Evolutionary conservation across 352 stramenopile species (phyloP), one percentile per base, ranked within the genome.

Genomic region (Phytophthora meadii): DNA sequence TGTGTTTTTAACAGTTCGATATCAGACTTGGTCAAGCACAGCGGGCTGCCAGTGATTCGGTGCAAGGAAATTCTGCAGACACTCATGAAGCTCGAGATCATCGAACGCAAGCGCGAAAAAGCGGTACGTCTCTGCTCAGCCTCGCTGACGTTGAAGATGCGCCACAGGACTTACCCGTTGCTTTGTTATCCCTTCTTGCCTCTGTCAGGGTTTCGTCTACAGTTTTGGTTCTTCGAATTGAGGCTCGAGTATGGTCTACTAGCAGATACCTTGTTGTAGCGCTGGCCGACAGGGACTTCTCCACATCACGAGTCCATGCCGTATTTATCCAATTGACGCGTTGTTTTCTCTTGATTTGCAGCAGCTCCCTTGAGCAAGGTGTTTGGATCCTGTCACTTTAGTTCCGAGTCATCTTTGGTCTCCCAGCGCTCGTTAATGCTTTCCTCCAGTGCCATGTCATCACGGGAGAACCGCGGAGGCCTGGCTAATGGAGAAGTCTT

Each of bases 21-120:
- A 56, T 80, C 85, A 8, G 87, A 95, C 46, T 63, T 95, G 7
- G 87, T 94, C 55, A 91, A 90, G 52, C 82, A 93, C 67, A 94
- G 82, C 34, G 77, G 79, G 0, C 50, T 95, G 40, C 72, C 82
- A 2, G 87, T 94, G 34, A 94, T 95, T 72, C 84, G 87, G 34
- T 93, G 84, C 77, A 95, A 95, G 62, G 87, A 95, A 58, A 94
- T 94, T 49, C 61, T 95, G 28, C 85, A 95, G 73, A 94, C 87
- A 46, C 81, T 95, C 40, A 94, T 90, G 75, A 94, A 92, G 65
- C 75, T 95, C 60, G 79, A 91, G 17, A 77, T 93, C 36, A 82
- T 95, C 53, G 72, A 83, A 50, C 84, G 87, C 53, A 87, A 84
- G 37, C 82, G 87, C 45, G 85, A 95, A 58, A 80, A 87, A 64